A percentile compares a stretch with the other conserved stretches of the same genome.
Evolutionary conservation across 139 green algal species (phyloP).

Genomic region (Chlorella vulgaris): DNA sequence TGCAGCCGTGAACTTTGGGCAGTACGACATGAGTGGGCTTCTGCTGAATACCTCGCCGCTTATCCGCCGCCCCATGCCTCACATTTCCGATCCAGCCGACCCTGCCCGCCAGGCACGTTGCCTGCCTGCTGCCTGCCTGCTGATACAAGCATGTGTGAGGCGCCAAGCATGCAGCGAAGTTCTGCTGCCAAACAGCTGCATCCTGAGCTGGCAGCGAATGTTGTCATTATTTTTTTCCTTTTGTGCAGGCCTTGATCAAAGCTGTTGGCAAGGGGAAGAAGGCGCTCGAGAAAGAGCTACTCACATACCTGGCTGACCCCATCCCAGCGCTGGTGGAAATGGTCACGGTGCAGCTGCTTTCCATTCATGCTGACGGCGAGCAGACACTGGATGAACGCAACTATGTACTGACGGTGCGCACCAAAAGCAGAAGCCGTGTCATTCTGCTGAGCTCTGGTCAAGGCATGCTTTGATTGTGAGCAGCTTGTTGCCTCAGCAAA

Average conservation of each 20-base stretch:
- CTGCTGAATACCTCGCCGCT: background rate
- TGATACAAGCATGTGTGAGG: too few species aligned
- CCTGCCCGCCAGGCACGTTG: background rate
- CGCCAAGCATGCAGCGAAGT: background rate
- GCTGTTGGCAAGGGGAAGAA: background rate
- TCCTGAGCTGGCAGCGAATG: too few species aligned
- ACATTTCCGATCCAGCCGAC: background rate
- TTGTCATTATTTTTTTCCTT: background rate
- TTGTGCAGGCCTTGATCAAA: background rate
- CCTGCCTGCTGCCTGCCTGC: background rate
- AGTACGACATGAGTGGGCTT: constrained; percentile 12
- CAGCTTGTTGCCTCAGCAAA: too few species aligned
- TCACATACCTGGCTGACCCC: constrained; percentile 4
- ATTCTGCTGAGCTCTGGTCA: too few species aligned
- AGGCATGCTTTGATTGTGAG: too few species aligned
- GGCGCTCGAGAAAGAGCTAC: background rate
- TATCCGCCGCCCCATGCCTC: constrained; percentile 7
- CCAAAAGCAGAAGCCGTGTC: too few species aligned
- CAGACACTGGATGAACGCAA: constrained; percentile 26
- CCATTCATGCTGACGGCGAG: constrained; percentile 15
- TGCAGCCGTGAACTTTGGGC: constrained; percentile 59
- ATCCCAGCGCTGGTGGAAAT: background rate
- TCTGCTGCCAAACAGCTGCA: too few species aligned
- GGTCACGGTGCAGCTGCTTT: constrained; percentile 24
- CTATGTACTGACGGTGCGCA: constrained; percentile 1